phyloP scores from a whole-genome alignment of 176 grass and related monocot genomes.

The Ampelocalamus luodianensis region DNA sequence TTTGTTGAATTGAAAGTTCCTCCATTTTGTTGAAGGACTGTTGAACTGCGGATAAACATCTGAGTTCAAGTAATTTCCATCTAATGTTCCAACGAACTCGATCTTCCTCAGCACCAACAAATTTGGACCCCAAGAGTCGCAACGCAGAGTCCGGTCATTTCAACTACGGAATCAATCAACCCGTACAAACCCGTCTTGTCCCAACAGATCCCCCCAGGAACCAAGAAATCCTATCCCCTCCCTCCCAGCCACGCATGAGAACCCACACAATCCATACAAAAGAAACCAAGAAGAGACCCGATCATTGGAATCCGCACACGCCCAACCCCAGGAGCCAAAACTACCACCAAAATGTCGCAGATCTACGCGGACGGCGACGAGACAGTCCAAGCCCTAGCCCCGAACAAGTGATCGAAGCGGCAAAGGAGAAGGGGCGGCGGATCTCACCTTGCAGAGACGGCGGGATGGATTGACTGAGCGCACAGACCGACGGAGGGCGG shows the following conservation, averaged over 20 bases:
- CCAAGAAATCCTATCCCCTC: background rate
- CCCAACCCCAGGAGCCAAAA: background rate
- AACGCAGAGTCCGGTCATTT: background rate
- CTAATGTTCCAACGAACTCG: background rate
- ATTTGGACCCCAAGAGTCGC: background rate
- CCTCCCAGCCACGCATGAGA: background rate
- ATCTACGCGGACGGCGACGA: background rate
- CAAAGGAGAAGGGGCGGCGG: background rate
- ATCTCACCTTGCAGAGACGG: slow-evolving; percentile 8
- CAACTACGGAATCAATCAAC: background rate
- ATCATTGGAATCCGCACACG: background rate
- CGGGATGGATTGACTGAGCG: background rate
- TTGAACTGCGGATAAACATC: background rate
- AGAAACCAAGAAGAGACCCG: background rate
- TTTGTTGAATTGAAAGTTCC: background rate
- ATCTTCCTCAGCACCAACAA: background rate
- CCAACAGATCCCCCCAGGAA: background rate
- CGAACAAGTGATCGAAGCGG: background rate
- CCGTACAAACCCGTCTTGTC: background rate
- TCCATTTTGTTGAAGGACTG: background rate
- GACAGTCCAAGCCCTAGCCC: background rate
- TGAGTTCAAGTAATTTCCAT: background rate
- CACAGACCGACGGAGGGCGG: background rate
- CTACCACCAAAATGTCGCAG: background rate
- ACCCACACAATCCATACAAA: background rate